Conservation (phyloP, 768 basidiomycete species). For the Lactarius vividus region DNA sequence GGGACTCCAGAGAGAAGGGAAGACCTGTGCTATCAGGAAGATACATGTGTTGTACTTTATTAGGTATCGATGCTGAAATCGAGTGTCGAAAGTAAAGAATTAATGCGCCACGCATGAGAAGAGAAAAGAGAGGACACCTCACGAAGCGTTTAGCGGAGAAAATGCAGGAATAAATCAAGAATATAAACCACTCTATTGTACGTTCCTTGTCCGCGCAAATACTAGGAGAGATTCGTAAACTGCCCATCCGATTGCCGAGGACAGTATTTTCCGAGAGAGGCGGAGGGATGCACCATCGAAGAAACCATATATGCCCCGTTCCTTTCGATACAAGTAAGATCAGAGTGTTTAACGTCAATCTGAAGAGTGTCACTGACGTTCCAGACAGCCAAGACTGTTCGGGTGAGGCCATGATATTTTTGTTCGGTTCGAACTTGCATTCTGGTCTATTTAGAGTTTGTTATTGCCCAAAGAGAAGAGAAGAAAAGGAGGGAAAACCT, state of each 20-base stretch:
- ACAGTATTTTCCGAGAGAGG: constrained; percentile 80
- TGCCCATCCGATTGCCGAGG: constrained; percentile 90
- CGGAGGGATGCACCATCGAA: constrained; percentile 85
- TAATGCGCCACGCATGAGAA: background rate
- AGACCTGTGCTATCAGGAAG: background rate
- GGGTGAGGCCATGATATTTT: constrained; percentile 66
- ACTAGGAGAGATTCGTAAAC: constrained; percentile 81
- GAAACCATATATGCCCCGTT: constrained; percentile 76
- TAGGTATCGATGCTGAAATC: too few species aligned
- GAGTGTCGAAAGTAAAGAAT: background rate
- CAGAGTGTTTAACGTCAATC: constrained; percentile 1
- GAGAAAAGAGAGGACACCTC: background rate
- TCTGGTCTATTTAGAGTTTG: constrained; percentile 57
- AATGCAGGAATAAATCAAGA: background rate
- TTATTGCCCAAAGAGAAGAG: constrained; percentile 8
- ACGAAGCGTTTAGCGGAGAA: background rate
- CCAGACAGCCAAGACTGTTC: constrained; percentile 66
- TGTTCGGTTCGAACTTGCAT: constrained; percentile 85
- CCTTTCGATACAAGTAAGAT: constrained; percentile 42
- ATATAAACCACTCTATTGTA: background rate
- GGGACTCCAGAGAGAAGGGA: background rate
- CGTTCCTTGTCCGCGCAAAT: constrained; percentile 41
- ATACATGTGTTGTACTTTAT: background rate
- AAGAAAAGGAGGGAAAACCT: constrained; percentile 46
- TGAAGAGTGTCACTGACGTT: constrained; percentile 43